Evolutionary conservation across 1,139 yeast genomes (phyloP).

Genomic region (Kluyveromyces sp.): DNA sequence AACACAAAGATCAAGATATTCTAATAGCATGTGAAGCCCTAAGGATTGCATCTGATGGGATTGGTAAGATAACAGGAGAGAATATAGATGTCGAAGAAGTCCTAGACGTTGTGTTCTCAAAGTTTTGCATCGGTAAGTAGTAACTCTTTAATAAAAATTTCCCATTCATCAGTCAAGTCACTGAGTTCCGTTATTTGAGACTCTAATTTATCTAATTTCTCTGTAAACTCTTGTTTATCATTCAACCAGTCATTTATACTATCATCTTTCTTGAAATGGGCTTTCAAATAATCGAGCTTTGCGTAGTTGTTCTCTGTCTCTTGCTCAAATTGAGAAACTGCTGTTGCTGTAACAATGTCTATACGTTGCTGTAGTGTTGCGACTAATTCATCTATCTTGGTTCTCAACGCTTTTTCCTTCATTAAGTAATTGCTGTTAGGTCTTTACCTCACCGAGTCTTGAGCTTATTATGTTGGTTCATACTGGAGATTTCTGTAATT

Average conservation of each 20-base stretch:
- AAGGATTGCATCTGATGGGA: constrained; percentile 70
- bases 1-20: constrained; percentile 51
- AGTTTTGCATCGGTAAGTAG: constrained; percentile 88
- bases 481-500: no score
- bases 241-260: constrained; percentile 21
- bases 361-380: constrained; percentile 16
- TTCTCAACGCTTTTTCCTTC: constrained; percentile 15
- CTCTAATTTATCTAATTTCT: constrained; percentile 1
- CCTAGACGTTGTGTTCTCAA: constrained; percentile 81
- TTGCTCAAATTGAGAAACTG: constrained; percentile 19
- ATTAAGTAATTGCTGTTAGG: constrained; percentile 6
- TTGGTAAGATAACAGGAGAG: constrained; percentile 87
- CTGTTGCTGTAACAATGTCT: constrained; percentile 16
- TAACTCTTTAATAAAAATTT: neutral
- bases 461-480: no score
- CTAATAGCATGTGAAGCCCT: constrained; percentile 78
- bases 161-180: constrained; percentile 2
- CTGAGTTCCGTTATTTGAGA: neutral
- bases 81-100: constrained; percentile 87
- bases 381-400: constrained; percentile 23
- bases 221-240: constrained; percentile 1
- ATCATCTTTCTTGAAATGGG: constrained; percentile 22
- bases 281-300: constrained; percentile 19
- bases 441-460: neutral
- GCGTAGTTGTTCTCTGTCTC: constrained; percentile 18